Evolutionary conservation across 345 rosid genomes (phyloP), one percentile per base, ranked within the genome.

Genomic region (Cochlearia excelsa): DNA sequence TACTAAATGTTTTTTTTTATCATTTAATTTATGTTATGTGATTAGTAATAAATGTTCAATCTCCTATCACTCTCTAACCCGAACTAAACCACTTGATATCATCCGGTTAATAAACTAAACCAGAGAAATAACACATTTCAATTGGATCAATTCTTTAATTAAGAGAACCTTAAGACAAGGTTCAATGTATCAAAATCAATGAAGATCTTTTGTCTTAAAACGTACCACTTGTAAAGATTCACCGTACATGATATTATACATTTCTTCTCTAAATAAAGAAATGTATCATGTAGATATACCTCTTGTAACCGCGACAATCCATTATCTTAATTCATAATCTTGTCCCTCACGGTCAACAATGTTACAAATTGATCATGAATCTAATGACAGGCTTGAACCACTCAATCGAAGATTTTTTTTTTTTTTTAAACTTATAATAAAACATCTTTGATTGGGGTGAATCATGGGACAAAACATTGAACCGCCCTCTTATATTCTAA

Each of bases 111-210:
- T 16, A 16, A 16, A 16, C 23, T 16, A 16, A 16, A 16, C 23
- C 23, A 16, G 23, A 16, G 23, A 16, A 16, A 16, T 16, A 16
- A 16, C 23, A 16, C 23, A 16, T 16, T 16, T 16, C 23, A 16
- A 16, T 16, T 16, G 23, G 23, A 16, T 16, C 23, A 16, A 16
- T 16, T 16, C 23, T 16, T 16, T 16, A 16, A 16, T 16, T 16
- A 16, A 16, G 23, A 16, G 23, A 16, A 16, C 23, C 23, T 16
- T 16, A 16, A 16, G 23, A 16, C 34, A 51, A 68, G 51, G 67
- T 61, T 61, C 72, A 45, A 53, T 68, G 72, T 38, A 68, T 52
- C 60, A 52, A 68, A 68, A 37, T 45, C 46, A 26, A 54, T 47
- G 31, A 54, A 67, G 35, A 59, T 68, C 62, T 68, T 47, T 45